phyloP scores from a whole-genome alignment of 805 yeast species.

The Schwanniomyces occidentalis region DNA sequence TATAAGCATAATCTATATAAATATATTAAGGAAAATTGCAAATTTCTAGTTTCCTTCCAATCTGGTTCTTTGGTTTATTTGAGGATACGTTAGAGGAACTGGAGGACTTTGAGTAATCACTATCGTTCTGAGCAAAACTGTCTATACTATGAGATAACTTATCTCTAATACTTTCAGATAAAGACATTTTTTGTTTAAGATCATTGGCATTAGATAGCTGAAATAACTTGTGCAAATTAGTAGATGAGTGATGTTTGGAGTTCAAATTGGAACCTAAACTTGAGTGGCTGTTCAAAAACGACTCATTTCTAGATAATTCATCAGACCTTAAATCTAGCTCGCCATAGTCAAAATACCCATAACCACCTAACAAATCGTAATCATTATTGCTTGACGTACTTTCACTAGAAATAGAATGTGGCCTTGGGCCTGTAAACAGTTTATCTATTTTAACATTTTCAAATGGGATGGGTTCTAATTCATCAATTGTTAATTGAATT shows the following conservation, averaged over 20 bases:
- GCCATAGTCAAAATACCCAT: constrained; percentile 80
- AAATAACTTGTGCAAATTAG: constrained; percentile 19
- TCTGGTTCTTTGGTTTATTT: constrained; percentile 1
- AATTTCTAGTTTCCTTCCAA: constrained; percentile 6
- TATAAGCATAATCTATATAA: too few relatives aligned
- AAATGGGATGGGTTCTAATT: constrained; percentile 16
- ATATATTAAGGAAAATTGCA: too few relatives aligned
- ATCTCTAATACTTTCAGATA: constrained; percentile 41
- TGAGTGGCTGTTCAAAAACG: constrained; percentile 27
- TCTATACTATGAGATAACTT: constrained; percentile 25
- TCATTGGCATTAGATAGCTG: constrained; percentile 14
- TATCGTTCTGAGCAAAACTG: constrained; percentile 1
- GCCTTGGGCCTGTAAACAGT: too few relatives aligned
- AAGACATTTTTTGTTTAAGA: constrained; percentile 28
- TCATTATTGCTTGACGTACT: constrained; percentile 18
- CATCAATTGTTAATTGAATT: constrained; percentile 21
- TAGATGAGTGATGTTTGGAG: constrained; percentile 32
- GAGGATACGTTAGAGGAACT: too few relatives aligned
- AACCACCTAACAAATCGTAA: constrained; percentile 66
- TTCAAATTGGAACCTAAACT: constrained; percentile 20
- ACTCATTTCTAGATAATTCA: constrained; percentile 29
- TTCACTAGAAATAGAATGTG: too few relatives aligned
- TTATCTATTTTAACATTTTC: constrained; percentile 11
- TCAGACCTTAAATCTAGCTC: constrained; percentile 59
- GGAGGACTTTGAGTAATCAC: too few relatives aligned